These are phyloP conservation scores for Salix exigua DNA, from an alignment of 345 rosid genomes.

Conservation along the genomic window DNA sequence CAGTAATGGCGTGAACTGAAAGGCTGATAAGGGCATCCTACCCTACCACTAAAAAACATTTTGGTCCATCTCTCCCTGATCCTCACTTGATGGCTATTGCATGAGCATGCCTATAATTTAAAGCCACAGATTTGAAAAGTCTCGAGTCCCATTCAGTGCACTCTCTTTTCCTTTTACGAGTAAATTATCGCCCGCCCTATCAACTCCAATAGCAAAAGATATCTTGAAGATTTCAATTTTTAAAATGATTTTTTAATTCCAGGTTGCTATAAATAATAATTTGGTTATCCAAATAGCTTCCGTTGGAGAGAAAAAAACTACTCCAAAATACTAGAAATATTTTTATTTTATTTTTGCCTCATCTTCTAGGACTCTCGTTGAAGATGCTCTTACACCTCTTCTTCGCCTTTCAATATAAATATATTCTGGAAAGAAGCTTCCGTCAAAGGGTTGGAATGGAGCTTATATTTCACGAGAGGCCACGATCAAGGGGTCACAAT, in stretches of 20 bases:
- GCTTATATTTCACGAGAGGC: constrained; percentile 15
- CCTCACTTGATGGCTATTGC: constrained; percentile 47
- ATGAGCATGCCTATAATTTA: constrained; percentile 37
- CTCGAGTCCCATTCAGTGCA: constrained; percentile 12
- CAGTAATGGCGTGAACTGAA: background rate
- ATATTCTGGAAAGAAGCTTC: constrained; percentile 1
- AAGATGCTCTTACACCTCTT: background rate
- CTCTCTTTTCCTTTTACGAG: background rate
- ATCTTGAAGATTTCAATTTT: too few species aligned
- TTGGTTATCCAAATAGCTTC: too few species aligned
- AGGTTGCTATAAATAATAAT: too few species aligned
- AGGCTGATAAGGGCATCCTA: constrained; percentile 27
- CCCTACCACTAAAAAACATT: constrained; percentile 32
- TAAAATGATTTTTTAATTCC: too few species aligned
- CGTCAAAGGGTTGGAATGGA: constrained; percentile 19
- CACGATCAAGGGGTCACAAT: constrained; percentile 33
- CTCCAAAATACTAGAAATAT: too few species aligned
- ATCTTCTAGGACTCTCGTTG: too few species aligned
- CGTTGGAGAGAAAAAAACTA: too few species aligned
- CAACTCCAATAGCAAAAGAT: too few species aligned
- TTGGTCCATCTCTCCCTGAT: constrained; percentile 28
- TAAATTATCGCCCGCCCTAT: background rate
- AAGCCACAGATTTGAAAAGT: constrained; percentile 32
- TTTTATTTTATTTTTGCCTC: too few species aligned
- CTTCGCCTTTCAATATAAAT: background rate